phyloP scores from a whole-genome alignment of 2,329 filamentous ascomycete species.

The Botrytis hyacinthi region DNA sequence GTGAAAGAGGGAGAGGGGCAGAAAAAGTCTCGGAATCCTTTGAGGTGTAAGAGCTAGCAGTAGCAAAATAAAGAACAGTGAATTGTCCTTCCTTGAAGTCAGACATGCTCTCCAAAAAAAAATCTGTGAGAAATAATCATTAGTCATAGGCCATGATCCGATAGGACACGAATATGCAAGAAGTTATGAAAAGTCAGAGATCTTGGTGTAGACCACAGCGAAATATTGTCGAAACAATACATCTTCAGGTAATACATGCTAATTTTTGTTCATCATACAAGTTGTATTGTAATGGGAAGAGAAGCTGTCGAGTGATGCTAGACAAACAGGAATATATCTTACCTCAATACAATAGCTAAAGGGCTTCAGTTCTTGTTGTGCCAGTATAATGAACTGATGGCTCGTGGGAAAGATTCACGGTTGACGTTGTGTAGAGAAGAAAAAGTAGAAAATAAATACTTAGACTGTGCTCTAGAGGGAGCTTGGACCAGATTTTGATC shows the following conservation, averaged over 20 bases:
- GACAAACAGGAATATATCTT: conserved; percentile 21
- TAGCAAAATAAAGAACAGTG: conserved; percentile 78
- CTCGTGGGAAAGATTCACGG: background rate
- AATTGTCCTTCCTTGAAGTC: conserved; percentile 56
- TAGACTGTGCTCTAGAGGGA: background rate
- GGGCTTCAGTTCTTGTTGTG: background rate
- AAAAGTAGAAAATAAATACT: conserved; percentile 1
- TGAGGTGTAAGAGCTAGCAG: conserved; percentile 68
- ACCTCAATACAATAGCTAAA: conserved; percentile 19
- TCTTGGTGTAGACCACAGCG: conserved; percentile 63
- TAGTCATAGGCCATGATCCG: background rate
- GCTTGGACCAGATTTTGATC: background rate
- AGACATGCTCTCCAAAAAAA: conserved; percentile 21
- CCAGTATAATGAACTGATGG: background rate
- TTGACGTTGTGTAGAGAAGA: background rate
- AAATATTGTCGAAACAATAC: conserved; percentile 50
- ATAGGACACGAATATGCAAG: background rate
- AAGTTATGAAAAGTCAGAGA: conserved; percentile 54
- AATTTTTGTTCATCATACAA: conserved; percentile 40
- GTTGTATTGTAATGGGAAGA: background rate
- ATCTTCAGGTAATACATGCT: conserved; percentile 46
- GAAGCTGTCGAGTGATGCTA: background rate
- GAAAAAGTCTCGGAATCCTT: conserved; percentile 63
- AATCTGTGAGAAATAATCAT: background rate
- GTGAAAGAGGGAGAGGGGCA: conserved; percentile 61